These are phyloP conservation scores for Collybia sordida DNA, from an alignment of 768 basidiomycete species.

Conservation along the genomic window DNA sequence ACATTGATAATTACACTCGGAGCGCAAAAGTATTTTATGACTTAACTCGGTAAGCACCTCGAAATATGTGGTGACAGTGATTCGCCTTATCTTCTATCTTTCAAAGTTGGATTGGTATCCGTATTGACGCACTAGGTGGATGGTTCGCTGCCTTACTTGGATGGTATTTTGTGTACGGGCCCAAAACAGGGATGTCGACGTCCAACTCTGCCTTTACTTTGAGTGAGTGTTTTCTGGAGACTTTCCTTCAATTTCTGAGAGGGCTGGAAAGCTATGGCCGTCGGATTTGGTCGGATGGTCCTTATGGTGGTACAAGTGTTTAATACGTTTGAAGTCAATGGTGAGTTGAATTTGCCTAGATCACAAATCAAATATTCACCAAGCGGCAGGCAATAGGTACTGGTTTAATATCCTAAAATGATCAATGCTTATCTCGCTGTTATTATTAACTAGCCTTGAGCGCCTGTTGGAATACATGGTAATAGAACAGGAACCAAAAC, in stretches of 20 bases:
- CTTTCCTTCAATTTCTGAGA: too few relatives aligned
- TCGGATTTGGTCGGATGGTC: constrained; percentile 54
- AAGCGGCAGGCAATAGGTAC: too few relatives aligned
- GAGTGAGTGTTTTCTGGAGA: background rate
- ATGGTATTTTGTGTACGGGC: constrained; percentile 51
- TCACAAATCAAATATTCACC: background rate
- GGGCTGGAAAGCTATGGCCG: constrained; percentile 13
- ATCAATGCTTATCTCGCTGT: too few relatives aligned
- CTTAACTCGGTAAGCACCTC: constrained; percentile 23
- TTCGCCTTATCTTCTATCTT: background rate
- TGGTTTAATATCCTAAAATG: too few relatives aligned
- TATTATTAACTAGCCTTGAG: constrained; percentile 41
- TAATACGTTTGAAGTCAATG: constrained; percentile 43
- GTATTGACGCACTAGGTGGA: constrained; percentile 56
- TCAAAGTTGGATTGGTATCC: constrained; percentile 37
- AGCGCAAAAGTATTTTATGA: constrained; percentile 47
- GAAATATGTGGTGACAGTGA: too few relatives aligned
- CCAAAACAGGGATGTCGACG: constrained; percentile 33
- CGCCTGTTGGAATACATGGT: constrained; percentile 64
- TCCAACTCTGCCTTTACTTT: constrained; percentile 14
- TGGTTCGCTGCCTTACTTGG: constrained; percentile 53
- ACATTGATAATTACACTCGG: constrained; percentile 52
- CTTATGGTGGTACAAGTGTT: constrained; percentile 40
- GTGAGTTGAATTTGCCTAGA: constrained; percentile 22
- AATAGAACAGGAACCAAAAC: constrained; percentile 54